These are phyloP conservation scores for Lithospermum erythrorhizon DNA, from an alignment of 257 asterid species.

Conservation along the genomic window DNA sequence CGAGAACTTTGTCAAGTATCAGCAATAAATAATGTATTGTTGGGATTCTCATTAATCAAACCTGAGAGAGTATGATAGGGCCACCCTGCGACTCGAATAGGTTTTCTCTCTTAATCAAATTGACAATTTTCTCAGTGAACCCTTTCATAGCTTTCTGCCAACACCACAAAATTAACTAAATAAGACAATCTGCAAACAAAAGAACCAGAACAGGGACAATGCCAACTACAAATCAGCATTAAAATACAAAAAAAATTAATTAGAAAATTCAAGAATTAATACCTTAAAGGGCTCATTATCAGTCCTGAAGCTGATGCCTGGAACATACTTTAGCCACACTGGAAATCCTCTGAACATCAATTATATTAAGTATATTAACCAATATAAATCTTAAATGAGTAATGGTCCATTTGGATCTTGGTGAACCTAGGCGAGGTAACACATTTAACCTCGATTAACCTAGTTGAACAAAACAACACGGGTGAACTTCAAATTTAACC, in stretches of 20 bases:
- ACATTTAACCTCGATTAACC: no score
- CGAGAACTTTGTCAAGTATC: background rate
- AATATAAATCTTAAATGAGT: no score
- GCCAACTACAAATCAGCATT: background rate
- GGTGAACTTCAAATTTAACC: no score
- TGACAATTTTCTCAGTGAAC: slow-evolving; percentile 63
- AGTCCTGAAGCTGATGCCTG: slow-evolving; percentile 87
- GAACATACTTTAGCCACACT: slow-evolving; percentile 84
- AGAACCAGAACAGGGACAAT: background rate
- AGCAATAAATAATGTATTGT: background rate
- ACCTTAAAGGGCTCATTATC: slow-evolving; percentile 92
- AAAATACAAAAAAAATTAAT: background rate
- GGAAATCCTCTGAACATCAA: slow-evolving; percentile 65
- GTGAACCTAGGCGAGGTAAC: no score
- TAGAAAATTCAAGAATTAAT: background rate
- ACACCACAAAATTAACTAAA: slow-evolving; percentile 12
- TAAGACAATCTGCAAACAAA: slow-evolving; percentile 1
- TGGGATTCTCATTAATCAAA: slow-evolving; percentile 12
- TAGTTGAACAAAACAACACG: no score
- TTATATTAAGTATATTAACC: background rate
- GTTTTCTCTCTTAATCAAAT: slow-evolving; percentile 64
- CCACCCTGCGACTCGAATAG: slow-evolving; percentile 80
- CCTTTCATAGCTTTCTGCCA: slow-evolving; percentile 78
- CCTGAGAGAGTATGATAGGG: slow-evolving; percentile 87
- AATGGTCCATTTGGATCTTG: no score